Evolutionary conservation across 73 alveolate genomes (phyloP), one percentile per base, ranked within the genome.

Genomic region (Symbiodinium natans): DNA sequence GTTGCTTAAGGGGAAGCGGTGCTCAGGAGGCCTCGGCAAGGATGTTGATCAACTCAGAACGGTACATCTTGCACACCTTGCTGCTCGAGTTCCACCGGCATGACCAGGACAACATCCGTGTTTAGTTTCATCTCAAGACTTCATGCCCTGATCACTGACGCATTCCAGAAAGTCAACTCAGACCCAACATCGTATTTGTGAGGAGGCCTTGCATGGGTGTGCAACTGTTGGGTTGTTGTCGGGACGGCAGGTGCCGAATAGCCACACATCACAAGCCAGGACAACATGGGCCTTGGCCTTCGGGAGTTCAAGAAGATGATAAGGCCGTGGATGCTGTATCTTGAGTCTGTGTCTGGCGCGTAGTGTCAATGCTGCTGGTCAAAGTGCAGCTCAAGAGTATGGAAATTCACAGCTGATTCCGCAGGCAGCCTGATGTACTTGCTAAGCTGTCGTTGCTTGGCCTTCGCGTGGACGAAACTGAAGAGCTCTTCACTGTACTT

Each of bases 251-350:
- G n/a, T n/a, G n/a, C n/a, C n/a, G n/a, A n/a, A n/a, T n/a, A n/a
- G n/a, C n/a, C n/a, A n/a, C n/a, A n/a, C n/a, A n/a, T n/a, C n/a
- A n/a, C n/a, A 52, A 21, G 71, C 71, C 68, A 88, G 95, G 95
- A 88, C 34, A 63, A 82, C 42, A 88, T 31, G 3, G 95, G 95
- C 4, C 86, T 88, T 27, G 39, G 85, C 46, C 71, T 88, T 73
- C 38, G 71, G 41, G 95, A 88, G 95, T 88, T 88, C 85, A 88
- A 88, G 95, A 88, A 88, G 73, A 80, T 88, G 68, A 88, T 88
- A 33, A 59, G 95, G 95, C 85, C 34, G 17, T 82, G 34, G 19
- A 7, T n/a, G n/a, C n/a, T n/a, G n/a, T n/a, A n/a, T n/a, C n/a
- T n/a, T n/a, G n/a, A n/a, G n/a, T n/a, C n/a, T n/a, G n/a, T n/a